Evolutionary conservation across 2,329 filamentous ascomycete species (phyloP).

Genomic region (Claviceps africana): DNA sequence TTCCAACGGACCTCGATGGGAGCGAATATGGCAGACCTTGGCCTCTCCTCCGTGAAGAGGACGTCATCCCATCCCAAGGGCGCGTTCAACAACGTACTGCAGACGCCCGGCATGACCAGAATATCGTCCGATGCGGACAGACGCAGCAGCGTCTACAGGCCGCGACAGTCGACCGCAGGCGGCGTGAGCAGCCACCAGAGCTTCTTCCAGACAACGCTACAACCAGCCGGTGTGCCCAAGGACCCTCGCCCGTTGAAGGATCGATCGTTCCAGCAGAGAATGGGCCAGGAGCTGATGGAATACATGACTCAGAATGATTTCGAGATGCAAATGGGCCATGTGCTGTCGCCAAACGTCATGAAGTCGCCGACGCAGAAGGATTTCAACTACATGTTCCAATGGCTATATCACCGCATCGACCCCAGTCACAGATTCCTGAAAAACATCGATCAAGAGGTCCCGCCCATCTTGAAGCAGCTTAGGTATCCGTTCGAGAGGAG

Average conservation of each 20-base stretch:
- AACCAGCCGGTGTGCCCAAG: conserved; percentile 65
- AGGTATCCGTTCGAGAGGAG: conserved; percentile 90
- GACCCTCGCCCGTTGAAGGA: conserved; percentile 83
- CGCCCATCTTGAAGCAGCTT: conserved; percentile 80
- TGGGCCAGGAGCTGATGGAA: conserved; percentile 80
- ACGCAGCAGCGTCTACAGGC: conserved; percentile 70
- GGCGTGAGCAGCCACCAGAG: conserved; percentile 63
- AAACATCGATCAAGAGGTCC: conserved; percentile 88
- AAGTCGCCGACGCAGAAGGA: conserved; percentile 96
- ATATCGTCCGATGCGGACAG: conserved; percentile 42
- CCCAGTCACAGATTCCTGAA: conserved; percentile 88
- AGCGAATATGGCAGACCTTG: conserved; percentile 63
- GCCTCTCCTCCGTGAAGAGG: conserved; percentile 72
- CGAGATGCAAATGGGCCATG: conserved; percentile 94
- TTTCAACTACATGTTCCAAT: conserved; percentile 96
- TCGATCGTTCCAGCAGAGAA: conserved; percentile 61
- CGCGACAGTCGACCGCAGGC: conserved; percentile 52
- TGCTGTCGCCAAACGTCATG: conserved; percentile 76
- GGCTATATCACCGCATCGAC: conserved; percentile 92
- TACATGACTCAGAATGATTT: conserved; percentile 91
- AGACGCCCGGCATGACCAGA: conserved; percentile 41
- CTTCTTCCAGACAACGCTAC: conserved; percentile 82
- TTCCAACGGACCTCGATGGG: conserved; percentile 79
- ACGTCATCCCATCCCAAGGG: conserved; percentile 68
- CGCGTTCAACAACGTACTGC: conserved; percentile 8